A percentile compares a stretch with the other conserved stretches of the same genome.
These are phyloP conservation scores for Xylariales sp. DNA, from an alignment of 2,329 filamentous ascomycete genomes.

Conservation along the genomic window DNA sequence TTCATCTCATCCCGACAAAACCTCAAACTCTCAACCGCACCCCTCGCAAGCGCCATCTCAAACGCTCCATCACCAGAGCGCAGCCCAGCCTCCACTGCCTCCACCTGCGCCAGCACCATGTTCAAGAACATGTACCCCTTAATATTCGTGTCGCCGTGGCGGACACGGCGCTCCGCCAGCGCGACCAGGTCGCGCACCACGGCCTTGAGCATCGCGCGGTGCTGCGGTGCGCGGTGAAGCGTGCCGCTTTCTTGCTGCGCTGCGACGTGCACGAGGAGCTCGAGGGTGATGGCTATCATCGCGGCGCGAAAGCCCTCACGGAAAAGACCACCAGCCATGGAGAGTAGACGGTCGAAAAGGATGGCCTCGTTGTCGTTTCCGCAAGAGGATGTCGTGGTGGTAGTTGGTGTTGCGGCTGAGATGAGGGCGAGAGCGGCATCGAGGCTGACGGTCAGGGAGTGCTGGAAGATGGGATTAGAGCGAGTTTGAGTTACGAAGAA, in stretches of 20 bases:
- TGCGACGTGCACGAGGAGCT: constrained; percentile 29
- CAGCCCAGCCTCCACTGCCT: constrained; percentile 27
- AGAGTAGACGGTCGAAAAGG: constrained; percentile 30
- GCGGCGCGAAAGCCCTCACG: constrained; percentile 27
- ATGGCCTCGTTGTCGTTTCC: constrained; percentile 31
- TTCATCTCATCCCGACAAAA: too few species aligned
- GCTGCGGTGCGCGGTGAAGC: constrained; percentile 13
- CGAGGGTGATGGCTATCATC: constrained; percentile 24
- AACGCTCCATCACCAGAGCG: too few species aligned
- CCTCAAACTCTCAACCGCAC: too few species aligned
- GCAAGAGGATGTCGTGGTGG: too few species aligned
- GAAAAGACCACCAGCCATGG: constrained; percentile 34
- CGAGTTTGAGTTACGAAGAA: constrained; percentile 38
- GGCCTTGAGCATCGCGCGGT: constrained; percentile 26
- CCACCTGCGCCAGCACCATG: constrained; percentile 34
- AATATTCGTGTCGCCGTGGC: constrained; percentile 47
- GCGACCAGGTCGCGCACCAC: constrained; percentile 21
- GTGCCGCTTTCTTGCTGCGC: constrained; percentile 19
- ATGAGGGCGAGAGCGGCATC: constrained; percentile 35
- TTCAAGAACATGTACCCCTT: constrained; percentile 44
- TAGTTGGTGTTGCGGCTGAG: too few species aligned
- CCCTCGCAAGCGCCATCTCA: too few species aligned
- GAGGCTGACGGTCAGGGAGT: constrained; percentile 42
- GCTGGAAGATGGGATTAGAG: constrained; percentile 41
- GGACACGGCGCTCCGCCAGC: constrained; percentile 26